Base-by-base conservation (phyloP, 2,329 filamentous ascomycete species). In the Aspergillus tubingensis region DNA sequence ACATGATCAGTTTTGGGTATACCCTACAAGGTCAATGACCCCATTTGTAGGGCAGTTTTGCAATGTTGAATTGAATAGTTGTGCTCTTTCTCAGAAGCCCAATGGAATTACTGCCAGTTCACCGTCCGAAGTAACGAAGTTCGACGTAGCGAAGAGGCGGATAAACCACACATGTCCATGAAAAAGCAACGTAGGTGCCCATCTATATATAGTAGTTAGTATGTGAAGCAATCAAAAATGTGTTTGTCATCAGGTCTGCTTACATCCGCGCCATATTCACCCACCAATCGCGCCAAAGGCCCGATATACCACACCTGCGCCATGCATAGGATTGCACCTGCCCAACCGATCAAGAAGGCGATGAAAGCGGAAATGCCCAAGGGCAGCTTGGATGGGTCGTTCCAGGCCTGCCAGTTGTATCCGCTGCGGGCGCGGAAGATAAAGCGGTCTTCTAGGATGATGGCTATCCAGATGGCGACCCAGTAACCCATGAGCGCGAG, bases 401-500 rank as follows among this genome's bases (percentile, higher is more conserved):
- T 80, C 87, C 88, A 90, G 3, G 78, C 76, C 15, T 76, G 76
- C 86, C 87, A 90, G 62, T 86, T 82, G 73, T 85, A 89, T 1
- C 77, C 79, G 1, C 69, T 68, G 52, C 72, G 77, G 3, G 79
- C 76, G 2, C 86, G 80, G 72, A 90, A 90, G 52, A 90, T 77
- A 19, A 87, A 71, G 52, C 87, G 83, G 68, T 91, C 88, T 61
- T 79, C 76, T 13, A 79, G 72, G 2, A 85, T 77, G 50, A 90
- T 88, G 1, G 83, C 82, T 19, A 89, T 80, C 85, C 86, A 88
- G 48, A 89, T 85, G 13, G 82, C 82, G 15, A 88, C 81, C 87
- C 86, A 90, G 73, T 90, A 90, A 1, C 88, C 88, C 85, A 90
- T 90, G 21, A 90, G 75, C 0, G 86, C 86, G 5, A 90, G 79